phyloP scores from a whole-genome alignment of 345 rosid genomes.

The Erysimum cheiranthoides region DNA sequence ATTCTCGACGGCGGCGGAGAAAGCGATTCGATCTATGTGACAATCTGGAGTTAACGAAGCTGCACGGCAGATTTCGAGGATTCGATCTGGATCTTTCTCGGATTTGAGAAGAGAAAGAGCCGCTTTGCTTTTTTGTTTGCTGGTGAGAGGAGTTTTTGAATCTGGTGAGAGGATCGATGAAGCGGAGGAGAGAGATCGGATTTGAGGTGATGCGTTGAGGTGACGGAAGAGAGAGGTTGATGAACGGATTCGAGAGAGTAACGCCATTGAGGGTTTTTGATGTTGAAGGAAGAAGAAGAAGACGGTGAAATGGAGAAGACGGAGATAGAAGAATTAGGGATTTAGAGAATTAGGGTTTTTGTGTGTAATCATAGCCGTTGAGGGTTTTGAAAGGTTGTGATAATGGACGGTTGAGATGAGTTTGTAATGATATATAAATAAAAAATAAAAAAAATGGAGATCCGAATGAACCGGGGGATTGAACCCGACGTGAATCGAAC shows the following conservation, averaged over 20 bases:
- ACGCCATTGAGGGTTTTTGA: slow-evolving; percentile 48
- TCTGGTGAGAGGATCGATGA: slow-evolving; percentile 54
- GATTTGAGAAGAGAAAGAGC: slow-evolving; percentile 71
- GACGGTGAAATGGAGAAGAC: slow-evolving; percentile 9
- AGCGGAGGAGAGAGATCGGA: slow-evolving; percentile 40
- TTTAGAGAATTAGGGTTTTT: neutral
- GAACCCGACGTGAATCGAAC: slow-evolving; percentile 64
- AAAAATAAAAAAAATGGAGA: neutral
- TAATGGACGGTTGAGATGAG: slow-evolving; percentile 34
- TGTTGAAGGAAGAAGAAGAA: slow-evolving; percentile 29
- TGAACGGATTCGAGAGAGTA: slow-evolving; percentile 56
- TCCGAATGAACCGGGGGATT: slow-evolving; percentile 10
- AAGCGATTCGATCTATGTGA: slow-evolving; percentile 66
- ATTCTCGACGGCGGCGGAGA: slow-evolving; percentile 71
- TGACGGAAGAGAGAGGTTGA: slow-evolving; percentile 32
- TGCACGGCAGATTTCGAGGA: slow-evolving; percentile 82
- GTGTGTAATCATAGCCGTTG: slow-evolving; percentile 23
- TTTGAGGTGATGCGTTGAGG: slow-evolving; percentile 32
- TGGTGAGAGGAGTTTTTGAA: slow-evolving; percentile 55
- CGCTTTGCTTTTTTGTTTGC: slow-evolving; percentile 65
- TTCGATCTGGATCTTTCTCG: slow-evolving; percentile 74
- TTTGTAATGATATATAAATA: neutral
- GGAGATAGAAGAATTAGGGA: slow-evolving; percentile 5
- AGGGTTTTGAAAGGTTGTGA: neutral
- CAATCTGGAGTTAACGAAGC: slow-evolving; percentile 68